phyloP scores from a whole-genome alignment of 2,329 filamentous ascomycete species.

The Aureobasidium vineae region DNA sequence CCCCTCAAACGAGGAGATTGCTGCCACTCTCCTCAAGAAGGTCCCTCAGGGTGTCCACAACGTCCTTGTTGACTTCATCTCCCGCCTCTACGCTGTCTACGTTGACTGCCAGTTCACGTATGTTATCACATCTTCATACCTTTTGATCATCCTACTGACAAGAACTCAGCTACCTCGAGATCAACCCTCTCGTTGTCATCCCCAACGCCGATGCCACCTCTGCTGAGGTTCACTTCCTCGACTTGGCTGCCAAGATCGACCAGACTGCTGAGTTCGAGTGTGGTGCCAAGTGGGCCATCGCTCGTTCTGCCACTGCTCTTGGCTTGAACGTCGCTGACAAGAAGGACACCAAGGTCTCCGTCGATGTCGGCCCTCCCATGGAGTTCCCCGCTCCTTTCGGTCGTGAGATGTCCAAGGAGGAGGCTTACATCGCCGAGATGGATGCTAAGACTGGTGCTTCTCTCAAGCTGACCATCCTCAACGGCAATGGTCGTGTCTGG shows the following conservation, averaged over 20 bases:
- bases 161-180: slow-evolving; percentile 77
- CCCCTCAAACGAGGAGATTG: slow-evolving; percentile 94
- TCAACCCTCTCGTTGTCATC: slow-evolving; percentile 98
- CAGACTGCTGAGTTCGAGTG: slow-evolving; percentile 99
- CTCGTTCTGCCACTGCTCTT: slow-evolving; percentile 83
- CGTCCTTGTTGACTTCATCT: slow-evolving; percentile 98
- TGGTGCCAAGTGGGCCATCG: slow-evolving; percentile 98
- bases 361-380: slow-evolving; percentile 96
- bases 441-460: slow-evolving; percentile 99
- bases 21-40: slow-evolving; percentile 79
- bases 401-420: slow-evolving; percentile 97
- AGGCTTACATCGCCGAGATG: slow-evolving; percentile 97
- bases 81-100: slow-evolving; percentile 95
- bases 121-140: slow-evolving; percentile 29
- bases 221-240: slow-evolving; percentile 94
- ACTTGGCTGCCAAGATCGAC: slow-evolving; percentile 97
- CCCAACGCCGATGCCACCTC: slow-evolving; percentile 91
- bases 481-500: slow-evolving; percentile 90
- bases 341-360: slow-evolving; percentile 73
- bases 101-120: slow-evolving; percentile 98
- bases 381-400: slow-evolving; percentile 99
- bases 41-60: slow-evolving; percentile 95
- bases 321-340: slow-evolving; percentile 67
- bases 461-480: slow-evolving; percentile 95
- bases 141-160: neutral